A percentile compares a stretch with the other conserved stretches of the same genome.
phyloP scores from a whole-genome alignment of 164 flowering plant species.

The Stephania japonica region DNA sequence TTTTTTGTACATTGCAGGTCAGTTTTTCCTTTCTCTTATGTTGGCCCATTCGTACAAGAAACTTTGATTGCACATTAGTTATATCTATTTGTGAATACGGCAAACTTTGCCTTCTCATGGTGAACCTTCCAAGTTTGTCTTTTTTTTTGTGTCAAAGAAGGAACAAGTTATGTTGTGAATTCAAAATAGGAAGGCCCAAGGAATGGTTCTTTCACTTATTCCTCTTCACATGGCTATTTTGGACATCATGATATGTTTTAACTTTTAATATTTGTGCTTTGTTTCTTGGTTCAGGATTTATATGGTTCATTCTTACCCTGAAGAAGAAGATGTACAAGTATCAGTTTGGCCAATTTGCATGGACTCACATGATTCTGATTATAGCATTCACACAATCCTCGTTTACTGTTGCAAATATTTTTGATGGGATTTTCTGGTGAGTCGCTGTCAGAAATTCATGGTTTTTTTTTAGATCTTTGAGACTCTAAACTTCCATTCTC shows the following conservation, averaged over 20 bases:
- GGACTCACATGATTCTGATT: conserved; percentile 99
- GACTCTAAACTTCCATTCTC: not conserved
- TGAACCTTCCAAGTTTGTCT: not conserved
- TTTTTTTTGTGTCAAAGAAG: not conserved
- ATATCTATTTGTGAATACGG: not conserved
- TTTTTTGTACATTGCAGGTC: conserved; percentile 86
- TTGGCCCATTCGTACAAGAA: not conserved
- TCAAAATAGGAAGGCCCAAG: too few species aligned
- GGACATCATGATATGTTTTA: too few species aligned
- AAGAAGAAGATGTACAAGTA: conserved; percentile 99
- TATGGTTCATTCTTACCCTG: conserved; percentile 92
- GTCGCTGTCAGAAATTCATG: not conserved
- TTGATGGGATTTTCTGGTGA: conserved; percentile 98
- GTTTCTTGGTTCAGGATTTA: conserved; percentile 45
- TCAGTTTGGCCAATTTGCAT: conserved; percentile 96
- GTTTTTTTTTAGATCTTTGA: not conserved
- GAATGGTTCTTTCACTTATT: not conserved
- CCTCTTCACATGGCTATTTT: conserved; percentile 8
- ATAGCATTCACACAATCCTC: conserved; percentile 89
- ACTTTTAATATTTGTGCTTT: too few species aligned
- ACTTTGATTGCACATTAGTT: not conserved
- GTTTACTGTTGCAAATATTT: conserved; percentile 89
- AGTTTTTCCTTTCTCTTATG: conserved; percentile 12
- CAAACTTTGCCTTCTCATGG: not conserved
- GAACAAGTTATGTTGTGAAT: not conserved